A percentile compares a stretch with the other conserved stretches of the same genome.
Conservation (phyloP, 2,329 filamentous ascomycete species). For the Paramyrothecium roridum region DNA sequence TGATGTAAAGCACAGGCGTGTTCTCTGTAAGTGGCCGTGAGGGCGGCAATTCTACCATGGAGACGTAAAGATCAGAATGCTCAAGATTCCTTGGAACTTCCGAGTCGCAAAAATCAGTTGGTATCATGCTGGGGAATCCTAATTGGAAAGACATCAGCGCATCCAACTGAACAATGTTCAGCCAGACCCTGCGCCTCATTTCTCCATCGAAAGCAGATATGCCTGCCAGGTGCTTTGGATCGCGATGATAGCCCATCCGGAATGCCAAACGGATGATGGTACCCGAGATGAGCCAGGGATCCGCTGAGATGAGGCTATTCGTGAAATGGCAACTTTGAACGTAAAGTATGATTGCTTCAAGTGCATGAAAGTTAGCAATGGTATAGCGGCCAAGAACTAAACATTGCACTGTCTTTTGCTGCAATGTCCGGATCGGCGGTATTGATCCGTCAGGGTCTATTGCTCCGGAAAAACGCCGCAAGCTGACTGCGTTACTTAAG, state of each 20-base stretch:
- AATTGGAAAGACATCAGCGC: slow-evolving; percentile 42
- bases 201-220: slow-evolving; percentile 43
- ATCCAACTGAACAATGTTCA: slow-evolving; percentile 40
- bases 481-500: slow-evolving; percentile 31
- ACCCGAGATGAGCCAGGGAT: slow-evolving; percentile 42
- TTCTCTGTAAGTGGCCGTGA: slow-evolving; percentile 11
- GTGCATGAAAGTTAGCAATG: slow-evolving; percentile 32
- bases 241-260: slow-evolving; percentile 45
- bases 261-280: slow-evolving; percentile 41
- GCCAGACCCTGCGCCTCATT: slow-evolving; percentile 45
- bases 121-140: slow-evolving; percentile 45
- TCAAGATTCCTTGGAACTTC: slow-evolving; percentile 15
- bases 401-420: slow-evolving; percentile 32
- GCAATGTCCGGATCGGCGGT: slow-evolving; percentile 9
- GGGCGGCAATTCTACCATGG: slow-evolving; percentile 8
- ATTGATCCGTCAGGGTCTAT: slow-evolving; percentile 15
- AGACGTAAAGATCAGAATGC: slow-evolving; percentile 11
- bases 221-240: slow-evolving; percentile 32
- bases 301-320: slow-evolving; percentile 25
- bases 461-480: slow-evolving; percentile 20
- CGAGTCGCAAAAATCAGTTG: slow-evolving; percentile 13
- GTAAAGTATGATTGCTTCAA: slow-evolving; percentile 42
- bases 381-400: slow-evolving; percentile 42
- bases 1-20: slow-evolving; percentile 18
- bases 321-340: slow-evolving; percentile 28